Evolutionary conservation across 2,329 filamentous ascomycete genomes (phyloP), one percentile per base, ranked within the genome.

Genomic region (Epichloe amarillans): DNA sequence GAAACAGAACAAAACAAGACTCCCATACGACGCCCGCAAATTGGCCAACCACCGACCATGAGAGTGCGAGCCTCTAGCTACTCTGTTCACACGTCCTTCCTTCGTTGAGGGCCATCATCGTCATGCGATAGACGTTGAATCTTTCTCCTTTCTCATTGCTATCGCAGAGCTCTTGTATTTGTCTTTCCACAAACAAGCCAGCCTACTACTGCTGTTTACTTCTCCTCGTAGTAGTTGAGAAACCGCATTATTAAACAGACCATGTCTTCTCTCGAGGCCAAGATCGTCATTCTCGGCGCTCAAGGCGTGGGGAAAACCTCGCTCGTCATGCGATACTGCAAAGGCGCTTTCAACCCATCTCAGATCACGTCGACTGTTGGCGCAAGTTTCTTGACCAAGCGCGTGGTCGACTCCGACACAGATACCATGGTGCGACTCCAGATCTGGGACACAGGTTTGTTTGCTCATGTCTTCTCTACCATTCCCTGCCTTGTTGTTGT

Each of bases 381-480:
- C 63, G 86, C 86, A 30, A 86, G 82, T 62, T 89, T 89, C 66
- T 74, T 88, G 64, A 86, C 86, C 42, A 89, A 89, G 69, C 80
- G 83, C 61, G 83, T 89, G 53, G 75, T 86, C 57, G 90, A 96
- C 68, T 81, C 80, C 54, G 87, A 95, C 64, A 87, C 84, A 21
- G 87, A 91, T 60, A 93, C 88, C 1, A 76, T 86, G 23, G 88
- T 96, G 37, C 82, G 90, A n/a, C 74, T 96, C 38, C 90, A 96
- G 64, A 94, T 96, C 58, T 96, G 90, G 90, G 90, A 96, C 64
- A 96, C 90, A 36, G 88, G 77, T 80, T 64, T 53, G 61, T 58
- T 17, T 35, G 10, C 17, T 36, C 17, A 4, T 19, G 19, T 47
- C 23, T 26, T 33, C 51, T 21, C 30, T 45, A 50, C 38, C 37